Conservation (phyloP, 2,329 filamentous ascomycete genomes). For the Colletotrichum cuscutae region DNA sequence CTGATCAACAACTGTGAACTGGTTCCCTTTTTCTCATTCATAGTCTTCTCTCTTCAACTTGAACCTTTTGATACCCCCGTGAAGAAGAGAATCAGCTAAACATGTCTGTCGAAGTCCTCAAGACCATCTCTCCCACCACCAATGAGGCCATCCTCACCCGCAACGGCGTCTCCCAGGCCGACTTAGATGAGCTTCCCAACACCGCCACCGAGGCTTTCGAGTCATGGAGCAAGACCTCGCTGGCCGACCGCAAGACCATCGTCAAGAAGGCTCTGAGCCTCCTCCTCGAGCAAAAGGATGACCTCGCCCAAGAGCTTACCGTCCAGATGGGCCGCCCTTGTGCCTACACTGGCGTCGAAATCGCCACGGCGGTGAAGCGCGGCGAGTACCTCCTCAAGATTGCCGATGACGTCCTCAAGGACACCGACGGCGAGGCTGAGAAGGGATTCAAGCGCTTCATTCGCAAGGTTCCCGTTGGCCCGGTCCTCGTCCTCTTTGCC, state of each 20-base stretch:
- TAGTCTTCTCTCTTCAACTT: not conserved
- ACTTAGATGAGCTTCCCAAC: conserved; percentile 78
- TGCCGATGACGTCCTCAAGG: conserved; percentile 79
- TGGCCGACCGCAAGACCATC: conserved; percentile 81
- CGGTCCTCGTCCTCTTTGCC: conserved; percentile 88
- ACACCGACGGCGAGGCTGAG: conserved; percentile 85
- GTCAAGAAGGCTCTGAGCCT: conserved; percentile 82
- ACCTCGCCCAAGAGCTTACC: conserved; percentile 84
- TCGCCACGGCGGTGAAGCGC: conserved; percentile 85
- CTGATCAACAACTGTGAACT: not conserved
- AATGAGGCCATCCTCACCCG: conserved; percentile 86
- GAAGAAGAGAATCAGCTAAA: conserved; percentile 37
- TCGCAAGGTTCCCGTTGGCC: conserved; percentile 86
- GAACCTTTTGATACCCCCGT: not conserved
- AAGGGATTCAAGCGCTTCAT: conserved; percentile 92
- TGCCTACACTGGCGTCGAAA: conserved; percentile 83
- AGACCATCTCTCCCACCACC: conserved; percentile 90
- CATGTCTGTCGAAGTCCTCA: conserved; percentile 74
- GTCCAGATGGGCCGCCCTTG: conserved; percentile 97
- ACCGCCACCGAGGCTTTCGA: conserved; percentile 80
- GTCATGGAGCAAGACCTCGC: conserved; percentile 78
- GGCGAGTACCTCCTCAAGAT: conserved; percentile 89
- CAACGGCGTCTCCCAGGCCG: conserved; percentile 75
- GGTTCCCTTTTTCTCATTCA: not conserved
- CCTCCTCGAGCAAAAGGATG: conserved; percentile 78